Evolutionary conservation across 129 eudicot species (phyloP), one percentile per base, ranked within the genome.

Genomic region (Tagetes patula): DNA sequence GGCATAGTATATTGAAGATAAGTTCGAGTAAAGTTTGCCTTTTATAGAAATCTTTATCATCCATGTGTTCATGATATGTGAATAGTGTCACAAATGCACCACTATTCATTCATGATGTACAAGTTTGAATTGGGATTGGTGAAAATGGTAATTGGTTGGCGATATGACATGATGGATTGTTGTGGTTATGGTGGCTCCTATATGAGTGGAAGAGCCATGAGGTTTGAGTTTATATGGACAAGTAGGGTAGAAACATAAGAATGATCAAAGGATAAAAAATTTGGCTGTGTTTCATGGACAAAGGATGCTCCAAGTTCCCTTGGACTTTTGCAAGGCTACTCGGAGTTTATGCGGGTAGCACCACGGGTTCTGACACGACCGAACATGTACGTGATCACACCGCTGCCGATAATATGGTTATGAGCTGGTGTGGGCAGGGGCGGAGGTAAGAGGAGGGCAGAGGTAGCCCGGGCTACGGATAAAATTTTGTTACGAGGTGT

Each of bases 261-360:
- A 56, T 66, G 68, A 54, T 20, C 6, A 6, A 10, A 73, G 53
- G 65, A 12, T 50, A 73, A 43, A 30, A 27, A 38, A 13, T 67
- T 70, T 48, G 71, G 84, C 65, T 66, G 76, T 81, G 84, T 47
- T 58, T 83, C 67, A 82, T 85, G 91, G 91, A 43, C 77, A 84
- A 81, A 50, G 20, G 47, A 34, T 72, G 76, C 48, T 71, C 46
- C 53, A 43, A 48, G 63, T 58, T 72, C 58, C 71, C 39, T 82
- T 77, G 83, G 81, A 80, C 69, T 81, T 84, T 72, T 75, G 27
- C 27, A 20, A 20, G 27, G 27, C 27, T 20, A 20, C 27, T 20
- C 27, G 27, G 27, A 20, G 27, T 20, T 0, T 20, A 20, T 20
- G 27, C 27, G 27, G 27, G 27, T 20, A 20, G 27, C 27, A 20